phyloP scores from a whole-genome alignment of 1,139 yeast genomes.

The Hyphopichia wangnamkhiaoensis region DNA sequence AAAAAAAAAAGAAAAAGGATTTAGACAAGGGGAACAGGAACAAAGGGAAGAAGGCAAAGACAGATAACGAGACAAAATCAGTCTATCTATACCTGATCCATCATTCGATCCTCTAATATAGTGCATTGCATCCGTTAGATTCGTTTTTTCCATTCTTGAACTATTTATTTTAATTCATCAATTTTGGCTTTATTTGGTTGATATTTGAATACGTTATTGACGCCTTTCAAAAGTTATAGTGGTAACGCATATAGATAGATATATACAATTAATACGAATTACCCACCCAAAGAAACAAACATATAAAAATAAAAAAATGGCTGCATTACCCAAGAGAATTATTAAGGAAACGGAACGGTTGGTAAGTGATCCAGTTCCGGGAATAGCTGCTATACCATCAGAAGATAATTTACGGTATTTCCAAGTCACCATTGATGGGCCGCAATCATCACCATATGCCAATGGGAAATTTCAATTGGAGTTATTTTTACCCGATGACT shows the following conservation, averaged over 20 bases:
- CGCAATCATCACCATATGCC: conserved; percentile 82
- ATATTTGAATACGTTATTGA: neutral
- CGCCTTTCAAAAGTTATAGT: too few species aligned
- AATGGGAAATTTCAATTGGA: conserved; percentile 75
- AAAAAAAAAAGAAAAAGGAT: too few species aligned
- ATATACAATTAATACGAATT: too few species aligned
- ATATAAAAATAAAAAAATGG: conserved; percentile 35
- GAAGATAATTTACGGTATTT: conserved; percentile 93
- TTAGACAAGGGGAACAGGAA: too few species aligned
- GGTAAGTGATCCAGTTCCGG: conserved; percentile 94
- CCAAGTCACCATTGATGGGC: conserved; percentile 85
- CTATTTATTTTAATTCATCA: neutral
- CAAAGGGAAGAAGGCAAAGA: too few species aligned
- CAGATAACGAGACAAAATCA: too few species aligned
- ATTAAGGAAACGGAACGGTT: conserved; percentile 93
- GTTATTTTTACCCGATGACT: conserved; percentile 82
- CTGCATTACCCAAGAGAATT: conserved; percentile 81
- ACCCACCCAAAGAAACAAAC: too few species aligned
- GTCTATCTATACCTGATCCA: too few species aligned
- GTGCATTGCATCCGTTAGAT: too few species aligned
- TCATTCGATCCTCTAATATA: too few species aligned
- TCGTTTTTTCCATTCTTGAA: too few species aligned
- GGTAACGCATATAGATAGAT: too few species aligned
- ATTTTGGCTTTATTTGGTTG: neutral
- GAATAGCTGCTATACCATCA: conserved; percentile 88